Base-by-base conservation (phyloP, 2,329 filamentous ascomycete species). In the Harringtonia aguacate region DNA sequence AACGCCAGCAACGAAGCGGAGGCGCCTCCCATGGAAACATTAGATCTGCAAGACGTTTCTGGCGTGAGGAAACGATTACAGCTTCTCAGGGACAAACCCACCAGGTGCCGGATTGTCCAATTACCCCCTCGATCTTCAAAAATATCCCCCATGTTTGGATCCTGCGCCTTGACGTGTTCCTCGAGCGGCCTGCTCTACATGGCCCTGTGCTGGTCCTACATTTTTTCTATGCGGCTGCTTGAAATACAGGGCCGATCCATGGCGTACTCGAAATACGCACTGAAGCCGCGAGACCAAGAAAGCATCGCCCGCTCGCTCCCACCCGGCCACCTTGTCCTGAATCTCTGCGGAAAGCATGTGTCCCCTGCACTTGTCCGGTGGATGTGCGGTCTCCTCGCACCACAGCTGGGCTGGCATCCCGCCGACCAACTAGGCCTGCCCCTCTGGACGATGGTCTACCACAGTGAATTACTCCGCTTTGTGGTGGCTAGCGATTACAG, bases 181-280 rank as follows among this genome's bases (percentile, higher is more conserved):
- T 41, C 41, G 28, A 44, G 31, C 17, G 41, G 36, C n/a, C 27
- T 49, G 22, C 27, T 36, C 36, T 33, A 44, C 17, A 36, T 47
- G 33, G 42, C 37, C 27, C 28, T 47, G 17, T 47, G 43, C 37
- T 50, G 43, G 48, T 45, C 45, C 15, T 50, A 50, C 34, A 47
- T 47, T 20, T 28, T 50, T 13, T 47, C 45, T 14, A 40, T 35
- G 3, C 29, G 39, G 15, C 43, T 49, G 27, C 36, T 47, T 20
- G 45, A 49, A 36, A 41, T 43, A 8, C 45, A 44, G 22, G 30
- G 33, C 17, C 35, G 43, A 17, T 22, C 17, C 28, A 36, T 41
- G 14, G 10, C 8, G n/a, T 47, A 43, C 28, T 31, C 41, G 15
- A 13, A 20, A 15, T 15, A 36, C 24, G 21, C 21, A 22, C 27